Conservation (phyloP, 495 filamentous ascomycete genomes). For the Articulospora tetracladia region DNA sequence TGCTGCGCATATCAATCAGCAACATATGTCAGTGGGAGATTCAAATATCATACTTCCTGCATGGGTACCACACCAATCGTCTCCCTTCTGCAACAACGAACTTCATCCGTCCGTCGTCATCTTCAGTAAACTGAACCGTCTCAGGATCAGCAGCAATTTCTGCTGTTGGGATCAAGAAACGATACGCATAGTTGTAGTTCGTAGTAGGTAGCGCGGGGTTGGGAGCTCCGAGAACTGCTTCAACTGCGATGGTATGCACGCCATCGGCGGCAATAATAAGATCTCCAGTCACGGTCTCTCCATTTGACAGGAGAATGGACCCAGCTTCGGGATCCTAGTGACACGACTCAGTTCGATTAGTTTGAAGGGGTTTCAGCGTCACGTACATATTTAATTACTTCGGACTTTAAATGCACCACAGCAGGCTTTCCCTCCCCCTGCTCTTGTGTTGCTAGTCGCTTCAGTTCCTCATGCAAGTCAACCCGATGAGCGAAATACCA, state of each 20-base stretch:
- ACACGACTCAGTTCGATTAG: conserved; percentile 25
- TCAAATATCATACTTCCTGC: conserved; percentile 29
- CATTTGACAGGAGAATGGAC: conserved; percentile 33
- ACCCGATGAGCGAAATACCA: conserved; percentile 45
- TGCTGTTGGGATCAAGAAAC: conserved; percentile 49
- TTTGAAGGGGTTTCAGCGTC: not conserved
- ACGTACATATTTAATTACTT: conserved; percentile 28
- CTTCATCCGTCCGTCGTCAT: conserved; percentile 34
- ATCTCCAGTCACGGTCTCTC: conserved; percentile 28
- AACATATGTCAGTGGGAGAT: not conserved
- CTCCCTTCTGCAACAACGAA: conserved; percentile 47
- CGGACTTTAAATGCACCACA: conserved; percentile 28
- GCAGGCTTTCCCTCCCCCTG: conserved; percentile 32
- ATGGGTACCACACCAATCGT: conserved; percentile 58
- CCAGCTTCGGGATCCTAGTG: conserved; percentile 36
- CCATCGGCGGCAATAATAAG: conserved; percentile 33
- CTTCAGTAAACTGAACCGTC: conserved; percentile 41
- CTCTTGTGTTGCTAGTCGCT: conserved; percentile 32
- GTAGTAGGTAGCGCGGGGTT: conserved; percentile 11
- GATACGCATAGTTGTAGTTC: conserved; percentile 37
- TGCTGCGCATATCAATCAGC: conserved; percentile 12
- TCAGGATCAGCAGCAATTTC: conserved; percentile 42
- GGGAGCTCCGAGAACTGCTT: conserved; percentile 22
- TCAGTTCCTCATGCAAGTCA: conserved; percentile 46
- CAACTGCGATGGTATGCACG: conserved; percentile 33